Evolutionary conservation across 2,329 filamentous ascomycete genomes (phyloP).

Genomic region (Tricladium varicosporioides): DNA sequence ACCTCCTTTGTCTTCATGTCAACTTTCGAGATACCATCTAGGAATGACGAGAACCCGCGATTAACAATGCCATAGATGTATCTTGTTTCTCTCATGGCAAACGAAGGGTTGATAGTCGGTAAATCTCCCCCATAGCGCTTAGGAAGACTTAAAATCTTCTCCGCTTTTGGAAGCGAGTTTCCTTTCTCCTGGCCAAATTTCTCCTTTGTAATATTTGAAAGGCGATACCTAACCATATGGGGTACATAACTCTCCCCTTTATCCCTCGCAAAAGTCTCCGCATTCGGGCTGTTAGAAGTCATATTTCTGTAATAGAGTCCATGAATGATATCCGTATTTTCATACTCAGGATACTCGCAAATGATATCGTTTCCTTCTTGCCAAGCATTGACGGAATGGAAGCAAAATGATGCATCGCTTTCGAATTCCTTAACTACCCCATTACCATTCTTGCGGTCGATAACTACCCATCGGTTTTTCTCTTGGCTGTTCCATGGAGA

Average conservation of each 20-base stretch:
- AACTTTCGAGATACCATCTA: slow-evolving; percentile 65
- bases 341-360: slow-evolving; percentile 64
- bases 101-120: slow-evolving; percentile 62
- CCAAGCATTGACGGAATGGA: slow-evolving; percentile 77
- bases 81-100: slow-evolving; percentile 50
- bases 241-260: slow-evolving; percentile 44
- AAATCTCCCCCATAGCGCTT: slow-evolving; percentile 59
- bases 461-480: slow-evolving; percentile 67
- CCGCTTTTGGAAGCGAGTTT: slow-evolving; percentile 8
- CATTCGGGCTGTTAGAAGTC: slow-evolving; percentile 45
- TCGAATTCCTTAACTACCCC: slow-evolving; percentile 70
- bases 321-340: slow-evolving; percentile 62
- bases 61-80: slow-evolving; percentile 59
- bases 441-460: slow-evolving; percentile 61
- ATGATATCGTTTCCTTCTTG: slow-evolving; percentile 63
- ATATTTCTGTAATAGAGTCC: slow-evolving; percentile 70
- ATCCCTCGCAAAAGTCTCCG: slow-evolving; percentile 30
- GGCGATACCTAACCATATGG: slow-evolving; percentile 20
- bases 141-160: slow-evolving; percentile 45
- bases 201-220: slow-evolving; percentile 6
- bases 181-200: background rate
- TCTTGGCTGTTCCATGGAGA: slow-evolving; percentile 56
- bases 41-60: slow-evolving; percentile 56
- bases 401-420: slow-evolving; percentile 70
- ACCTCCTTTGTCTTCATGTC: slow-evolving; percentile 54